Percentiles rank a stretch among this genome's conserved stretches.
phyloP scores from a whole-genome alignment of 2,329 filamentous ascomycete genomes.

The Cryoendolithus antarcticus region DNA sequence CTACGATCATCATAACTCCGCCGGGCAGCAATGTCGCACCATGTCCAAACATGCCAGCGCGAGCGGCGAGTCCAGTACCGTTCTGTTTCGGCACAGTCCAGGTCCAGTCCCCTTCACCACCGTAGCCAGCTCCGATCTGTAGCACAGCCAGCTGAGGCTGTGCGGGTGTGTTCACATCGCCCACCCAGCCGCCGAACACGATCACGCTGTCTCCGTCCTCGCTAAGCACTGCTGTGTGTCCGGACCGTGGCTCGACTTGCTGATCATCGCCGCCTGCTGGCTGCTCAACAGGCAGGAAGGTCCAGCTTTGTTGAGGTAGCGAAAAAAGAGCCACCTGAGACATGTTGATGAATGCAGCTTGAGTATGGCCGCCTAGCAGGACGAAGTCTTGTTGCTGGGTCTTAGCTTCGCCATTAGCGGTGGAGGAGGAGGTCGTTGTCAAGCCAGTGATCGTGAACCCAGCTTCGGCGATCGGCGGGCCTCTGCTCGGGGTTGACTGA shows the following conservation, averaged over 20 bases:
- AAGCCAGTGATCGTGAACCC: constrained; percentile 75
- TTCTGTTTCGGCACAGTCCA: constrained; percentile 52
- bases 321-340: constrained; percentile 79
- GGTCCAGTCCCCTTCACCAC: constrained; percentile 48
- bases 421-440: constrained; percentile 55
- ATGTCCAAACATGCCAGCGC: constrained; percentile 47
- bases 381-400: constrained; percentile 69
- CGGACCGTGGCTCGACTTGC: constrained; percentile 66
- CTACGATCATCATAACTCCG: constrained; percentile 48
- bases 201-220: constrained; percentile 67
- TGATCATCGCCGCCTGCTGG: constrained; percentile 21
- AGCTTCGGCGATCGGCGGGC: constrained; percentile 65
- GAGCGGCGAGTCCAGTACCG: constrained; percentile 28
- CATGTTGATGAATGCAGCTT: constrained; percentile 86
- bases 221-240: constrained; percentile 73
- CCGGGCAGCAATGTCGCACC: constrained; percentile 50
- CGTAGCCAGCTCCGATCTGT: constrained; percentile 62
- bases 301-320: constrained; percentile 77
- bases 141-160: constrained; percentile 70
- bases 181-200: constrained; percentile 85
- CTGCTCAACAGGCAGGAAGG: constrained; percentile 55
- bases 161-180: constrained; percentile 62
- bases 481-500: constrained; percentile 39
- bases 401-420: constrained; percentile 40
- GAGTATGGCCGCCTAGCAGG: constrained; percentile 74